Conservation (phyloP, 2,329 filamentous ascomycete genomes). For the Pseudovirgaria hyperparasitica region DNA sequence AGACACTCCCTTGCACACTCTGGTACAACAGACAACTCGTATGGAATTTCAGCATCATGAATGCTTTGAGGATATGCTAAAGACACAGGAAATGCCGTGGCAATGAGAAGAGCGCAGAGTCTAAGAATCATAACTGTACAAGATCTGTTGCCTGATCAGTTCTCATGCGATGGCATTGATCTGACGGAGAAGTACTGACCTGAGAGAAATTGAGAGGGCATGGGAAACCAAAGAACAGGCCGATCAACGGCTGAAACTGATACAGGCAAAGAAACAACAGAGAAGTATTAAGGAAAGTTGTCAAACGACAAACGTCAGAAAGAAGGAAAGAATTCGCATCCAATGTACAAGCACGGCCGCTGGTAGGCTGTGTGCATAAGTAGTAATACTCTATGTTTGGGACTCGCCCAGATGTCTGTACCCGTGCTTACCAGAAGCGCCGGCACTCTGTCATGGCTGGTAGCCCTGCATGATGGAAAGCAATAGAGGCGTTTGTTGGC, state of each 20-base stretch:
- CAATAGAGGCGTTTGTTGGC: no score
- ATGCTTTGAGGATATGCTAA: slow-evolving; percentile 17
- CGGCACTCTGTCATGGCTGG: slow-evolving; percentile 4
- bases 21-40: slow-evolving; percentile 15
- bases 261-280: slow-evolving; percentile 2
- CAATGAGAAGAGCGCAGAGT: slow-evolving; percentile 23
- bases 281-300: background rate
- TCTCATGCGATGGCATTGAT: background rate
- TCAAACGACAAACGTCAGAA: slow-evolving; percentile 3
- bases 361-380: no score
- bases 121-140: slow-evolving; percentile 27
- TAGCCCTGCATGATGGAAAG: no score
- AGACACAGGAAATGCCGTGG: slow-evolving; percentile 21
- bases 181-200: slow-evolving; percentile 1
- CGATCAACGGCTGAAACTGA: slow-evolving; percentile 5
- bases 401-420: slow-evolving; percentile 5
- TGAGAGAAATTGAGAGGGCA: slow-evolving; percentile 4
- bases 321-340: slow-evolving; percentile 4
- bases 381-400: no score
- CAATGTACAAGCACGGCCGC: slow-evolving; percentile 2
- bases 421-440: slow-evolving; percentile 1
- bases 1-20: slow-evolving; percentile 25
- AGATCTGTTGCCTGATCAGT: slow-evolving; percentile 9
- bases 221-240: slow-evolving; percentile 1
- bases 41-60: slow-evolving; percentile 12